phyloP scores from a whole-genome alignment of 129 eudicot species.

The Solidago caesia region DNA sequence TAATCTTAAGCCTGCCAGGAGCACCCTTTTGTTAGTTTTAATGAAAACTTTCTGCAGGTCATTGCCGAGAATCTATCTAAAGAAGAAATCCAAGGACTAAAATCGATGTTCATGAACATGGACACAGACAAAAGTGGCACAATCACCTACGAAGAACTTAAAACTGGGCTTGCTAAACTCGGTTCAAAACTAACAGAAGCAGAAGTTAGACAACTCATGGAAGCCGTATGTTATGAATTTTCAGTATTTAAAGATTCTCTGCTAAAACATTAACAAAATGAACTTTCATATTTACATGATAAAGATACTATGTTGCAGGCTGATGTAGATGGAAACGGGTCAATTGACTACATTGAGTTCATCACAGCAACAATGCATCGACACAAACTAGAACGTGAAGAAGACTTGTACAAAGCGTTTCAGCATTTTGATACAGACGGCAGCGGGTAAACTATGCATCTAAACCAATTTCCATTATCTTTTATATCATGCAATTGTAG shows the following conservation, averaged over 20 bases:
- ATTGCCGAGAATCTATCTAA: constrained; percentile 86
- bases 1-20: too few species aligned
- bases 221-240: constrained; percentile 58
- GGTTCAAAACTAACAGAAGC: constrained; percentile 89
- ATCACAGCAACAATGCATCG: constrained; percentile 96
- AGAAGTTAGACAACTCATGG: constrained; percentile 94
- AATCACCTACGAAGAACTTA: constrained; percentile 83
- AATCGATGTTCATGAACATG: constrained; percentile 83
- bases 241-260: not conserved
- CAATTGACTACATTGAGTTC: constrained; percentile 91
- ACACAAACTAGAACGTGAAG: constrained; percentile 82
- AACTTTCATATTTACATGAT: not conserved
- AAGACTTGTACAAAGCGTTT: constrained; percentile 80
- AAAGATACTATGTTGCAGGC: constrained; percentile 44
- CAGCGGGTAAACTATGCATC: constrained; percentile 58
- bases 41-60: constrained; percentile 41
- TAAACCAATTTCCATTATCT: not conserved
- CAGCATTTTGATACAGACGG: constrained; percentile 77
- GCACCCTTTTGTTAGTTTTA: not conserved
- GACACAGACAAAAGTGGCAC: constrained; percentile 90
- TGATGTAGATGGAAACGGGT: constrained; percentile 90
- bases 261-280: not conserved
- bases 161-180: constrained; percentile 84
- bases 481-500: not conserved
- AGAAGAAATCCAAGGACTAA: constrained; percentile 90